Evolutionary conservation across 352 stramenopile genomes (phyloP), one percentile per base, ranked within the genome.

Genomic region (Saprolegnia parasitica): DNA sequence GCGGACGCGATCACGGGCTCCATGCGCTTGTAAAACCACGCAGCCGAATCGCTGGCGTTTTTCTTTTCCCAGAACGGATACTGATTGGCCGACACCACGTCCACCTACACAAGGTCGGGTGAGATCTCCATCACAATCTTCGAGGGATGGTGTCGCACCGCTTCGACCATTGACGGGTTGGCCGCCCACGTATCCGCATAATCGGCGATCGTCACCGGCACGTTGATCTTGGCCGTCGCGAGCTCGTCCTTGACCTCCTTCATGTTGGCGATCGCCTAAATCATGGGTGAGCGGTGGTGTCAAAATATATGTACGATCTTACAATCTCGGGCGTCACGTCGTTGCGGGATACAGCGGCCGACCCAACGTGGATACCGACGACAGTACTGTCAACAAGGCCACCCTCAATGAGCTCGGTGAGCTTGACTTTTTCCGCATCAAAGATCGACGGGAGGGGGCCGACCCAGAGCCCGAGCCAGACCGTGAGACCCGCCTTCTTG

Each of bases 61-160:
- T 77, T 64, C 47, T 81, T 80, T 72, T 87, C 76, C 83, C 83
- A 91, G 72, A 87, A 91, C 16, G 83, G 77, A 55, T 89, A 91
- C 54, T 79, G 72, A 58, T 89, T 91, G 46, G 76, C 80, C 50
- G 76, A 78, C 54, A 88, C 76, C 37, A 84, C 79, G 68, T 89
- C 81, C 40, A 88, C 55, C 65, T 71, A 71, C 18, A 18, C 61
- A 58, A n/a, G 11, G 24, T 20, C 23, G 13, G 13, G 35, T 52
- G 16, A 60, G 16, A 61, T 8, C 8, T 32, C 56, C 6, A 64
- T 52, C n/a, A 16, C 29, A 11, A n/a, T n/a, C 23, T 1, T 5
- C 54, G 35, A 61, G 21, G 20, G 26, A 63, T 13, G 6, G 20
- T 54, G 9, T 26, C n/a, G 23, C 11, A 62, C 81, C 21, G 75